Conservation (phyloP, 345 rosid genomes). For the Alliaria petiolata region DNA sequence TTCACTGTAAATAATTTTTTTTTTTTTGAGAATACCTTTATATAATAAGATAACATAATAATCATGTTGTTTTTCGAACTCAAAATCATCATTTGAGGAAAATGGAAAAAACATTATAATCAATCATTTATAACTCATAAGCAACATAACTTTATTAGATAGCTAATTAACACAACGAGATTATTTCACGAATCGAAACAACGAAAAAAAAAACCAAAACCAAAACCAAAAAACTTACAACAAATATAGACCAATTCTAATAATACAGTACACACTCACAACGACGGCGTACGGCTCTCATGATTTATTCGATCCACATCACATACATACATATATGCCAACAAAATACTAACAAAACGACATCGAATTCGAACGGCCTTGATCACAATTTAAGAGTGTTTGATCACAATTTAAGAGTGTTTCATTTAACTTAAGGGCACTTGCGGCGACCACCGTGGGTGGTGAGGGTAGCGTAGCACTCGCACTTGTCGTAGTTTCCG, state of each 20-base stretch:
- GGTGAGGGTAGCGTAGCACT: constrained; percentile 63
- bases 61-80: neutral
- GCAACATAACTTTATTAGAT: neutral
- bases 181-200: neutral
- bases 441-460: constrained; percentile 74
- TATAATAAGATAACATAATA: neutral
- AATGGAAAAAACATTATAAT: neutral
- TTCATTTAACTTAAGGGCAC: constrained; percentile 50
- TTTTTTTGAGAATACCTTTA: neutral
- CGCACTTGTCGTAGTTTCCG: constrained; percentile 59
- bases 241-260: neutral
- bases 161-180: neutral
- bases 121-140: neutral
- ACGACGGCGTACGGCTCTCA: constrained; percentile 14
- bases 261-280: constrained; percentile 4
- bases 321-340: neutral
- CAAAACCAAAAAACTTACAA: neutral
- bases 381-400: neutral
- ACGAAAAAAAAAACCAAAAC: neutral
- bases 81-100: neutral
- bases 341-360: constrained; percentile 13
- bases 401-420: neutral
- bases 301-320: constrained; percentile 17
- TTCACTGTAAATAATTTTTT: neutral
- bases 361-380: neutral